These are phyloP conservation scores for Podila clonocystis DNA, from an alignment of 192 early-diverging fungal species.

Conservation along the genomic window DNA sequence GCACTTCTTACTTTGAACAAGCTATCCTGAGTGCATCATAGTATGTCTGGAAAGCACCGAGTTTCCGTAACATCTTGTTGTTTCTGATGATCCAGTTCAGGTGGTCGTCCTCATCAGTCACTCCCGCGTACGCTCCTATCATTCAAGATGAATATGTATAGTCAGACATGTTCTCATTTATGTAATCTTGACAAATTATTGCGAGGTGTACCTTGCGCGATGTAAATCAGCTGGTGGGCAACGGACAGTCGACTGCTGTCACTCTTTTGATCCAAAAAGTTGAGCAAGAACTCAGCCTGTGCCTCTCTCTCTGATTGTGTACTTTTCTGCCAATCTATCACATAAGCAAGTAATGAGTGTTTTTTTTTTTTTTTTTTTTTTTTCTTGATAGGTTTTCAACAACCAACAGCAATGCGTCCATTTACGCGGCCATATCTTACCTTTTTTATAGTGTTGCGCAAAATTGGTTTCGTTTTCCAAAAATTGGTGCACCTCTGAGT, in stretches of 20 bases:
- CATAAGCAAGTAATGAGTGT: neutral
- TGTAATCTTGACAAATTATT: neutral
- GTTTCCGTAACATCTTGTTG: constrained; percentile 64
- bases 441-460: constrained; percentile 47
- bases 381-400: neutral
- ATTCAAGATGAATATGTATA: neutral
- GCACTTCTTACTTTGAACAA: constrained; percentile 49
- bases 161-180: too few species aligned
- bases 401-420: neutral
- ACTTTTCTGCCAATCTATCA: constrained; percentile 56
- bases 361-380: neutral
- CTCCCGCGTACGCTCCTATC: constrained; percentile 28
- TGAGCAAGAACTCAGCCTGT: constrained; percentile 63
- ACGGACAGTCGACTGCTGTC: constrained; percentile 58
- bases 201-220: constrained; percentile 68
- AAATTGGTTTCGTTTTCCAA: constrained; percentile 53
- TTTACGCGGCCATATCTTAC: constrained; percentile 21
- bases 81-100: constrained; percentile 64
- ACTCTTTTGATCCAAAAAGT: constrained; percentile 66
- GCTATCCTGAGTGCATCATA: constrained; percentile 66
- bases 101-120: constrained; percentile 56
- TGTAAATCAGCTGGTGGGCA: constrained; percentile 67
- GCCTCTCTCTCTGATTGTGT: constrained; percentile 49
- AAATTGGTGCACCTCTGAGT: constrained; percentile 58
- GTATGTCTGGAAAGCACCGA: constrained; percentile 66